Conservation (phyloP, 1,284 basidiomycete species). For the Heterobasidion irregulare region DNA sequence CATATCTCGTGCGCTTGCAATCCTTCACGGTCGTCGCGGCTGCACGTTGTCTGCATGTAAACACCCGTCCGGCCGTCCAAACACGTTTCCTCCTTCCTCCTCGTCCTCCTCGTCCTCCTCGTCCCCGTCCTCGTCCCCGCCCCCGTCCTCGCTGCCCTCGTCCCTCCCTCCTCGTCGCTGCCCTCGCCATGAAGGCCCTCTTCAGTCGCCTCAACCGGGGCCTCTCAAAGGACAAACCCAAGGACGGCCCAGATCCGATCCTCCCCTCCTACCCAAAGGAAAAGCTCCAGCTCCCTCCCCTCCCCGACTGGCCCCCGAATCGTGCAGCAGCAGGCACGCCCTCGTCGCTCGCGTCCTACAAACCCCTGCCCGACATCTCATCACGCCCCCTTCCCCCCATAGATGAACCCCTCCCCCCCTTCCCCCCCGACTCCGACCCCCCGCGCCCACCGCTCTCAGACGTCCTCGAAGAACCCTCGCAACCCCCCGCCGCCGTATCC, state of each 20-base stretch:
- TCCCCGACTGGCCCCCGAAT: constrained; percentile 50
- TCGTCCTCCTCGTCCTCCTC: constrained; percentile 7
- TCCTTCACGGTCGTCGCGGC: no score
- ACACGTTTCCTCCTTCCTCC: constrained; percentile 8
- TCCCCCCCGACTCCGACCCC: constrained; percentile 8
- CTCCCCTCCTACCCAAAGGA: constrained; percentile 44
- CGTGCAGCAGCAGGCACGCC: constrained; percentile 30
- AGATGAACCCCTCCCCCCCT: constrained; percentile 23
- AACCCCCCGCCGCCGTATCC: no score
- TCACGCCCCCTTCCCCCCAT: constrained; percentile 44
- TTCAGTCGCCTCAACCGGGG: constrained; percentile 67
- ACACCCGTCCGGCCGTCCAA: background rate
- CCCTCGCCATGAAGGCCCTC: constrained; percentile 63
- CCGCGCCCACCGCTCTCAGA: constrained; percentile 16
- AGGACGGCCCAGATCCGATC: constrained; percentile 36
- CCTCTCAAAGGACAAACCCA: constrained; percentile 42
- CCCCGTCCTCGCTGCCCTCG: constrained; percentile 5
- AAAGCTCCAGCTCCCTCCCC: constrained; percentile 51
- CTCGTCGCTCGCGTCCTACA: constrained; percentile 42
- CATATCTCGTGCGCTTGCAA: constrained; percentile 1
- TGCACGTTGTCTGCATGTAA: background rate
- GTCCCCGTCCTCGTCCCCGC: constrained; percentile 2
- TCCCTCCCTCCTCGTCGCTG: constrained; percentile 6
- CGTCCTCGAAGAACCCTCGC: constrained; percentile 14
- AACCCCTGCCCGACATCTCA: constrained; percentile 61